phyloP scores from a whole-genome alignment of 1,284 basidiomycete species.

The Flammula alnicola region DNA sequence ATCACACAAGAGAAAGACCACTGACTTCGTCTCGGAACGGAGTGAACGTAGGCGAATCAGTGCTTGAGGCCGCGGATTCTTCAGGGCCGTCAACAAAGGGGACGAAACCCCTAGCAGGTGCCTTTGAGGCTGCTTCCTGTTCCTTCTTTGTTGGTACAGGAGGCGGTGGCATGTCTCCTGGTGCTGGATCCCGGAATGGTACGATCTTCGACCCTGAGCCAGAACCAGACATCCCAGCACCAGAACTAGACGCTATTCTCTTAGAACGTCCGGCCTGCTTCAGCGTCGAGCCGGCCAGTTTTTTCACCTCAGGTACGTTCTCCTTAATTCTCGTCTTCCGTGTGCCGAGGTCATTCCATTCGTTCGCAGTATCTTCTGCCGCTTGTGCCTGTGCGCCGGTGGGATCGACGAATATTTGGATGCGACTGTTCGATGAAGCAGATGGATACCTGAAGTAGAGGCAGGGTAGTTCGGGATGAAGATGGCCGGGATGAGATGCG shows the following conservation, averaged over 20 bases:
- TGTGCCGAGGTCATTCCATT: constrained; percentile 74
- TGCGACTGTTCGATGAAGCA: constrained; percentile 53
- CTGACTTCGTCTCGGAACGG: constrained; percentile 73
- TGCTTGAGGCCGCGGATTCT: constrained; percentile 29
- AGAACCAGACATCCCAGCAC: constrained; percentile 28
- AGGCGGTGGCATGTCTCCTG: constrained; percentile 43
- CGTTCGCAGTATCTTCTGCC: constrained; percentile 42
- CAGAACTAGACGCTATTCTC: constrained; percentile 50
- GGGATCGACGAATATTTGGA: constrained; percentile 76
- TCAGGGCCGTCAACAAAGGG: constrained; percentile 37
- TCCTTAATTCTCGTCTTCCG: constrained; percentile 77
- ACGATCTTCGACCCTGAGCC: constrained; percentile 51
- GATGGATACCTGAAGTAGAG: constrained; percentile 23
- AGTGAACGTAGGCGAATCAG: constrained; percentile 59
- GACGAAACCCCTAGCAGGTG: constrained; percentile 37
- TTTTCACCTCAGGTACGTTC: constrained; percentile 69
- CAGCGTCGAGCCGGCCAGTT: constrained; percentile 66
- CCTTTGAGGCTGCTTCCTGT: constrained; percentile 32
- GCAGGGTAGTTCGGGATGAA: constrained; percentile 22
- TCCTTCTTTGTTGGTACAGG: constrained; percentile 29
- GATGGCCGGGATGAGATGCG: constrained; percentile 28
- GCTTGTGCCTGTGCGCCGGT: constrained; percentile 51
- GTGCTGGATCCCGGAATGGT: constrained; percentile 57
- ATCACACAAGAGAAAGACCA: constrained; percentile 11
- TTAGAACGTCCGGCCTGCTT: constrained; percentile 61